Conservation (phyloP, 129 eudicot species). For the Centella asiatica region DNA sequence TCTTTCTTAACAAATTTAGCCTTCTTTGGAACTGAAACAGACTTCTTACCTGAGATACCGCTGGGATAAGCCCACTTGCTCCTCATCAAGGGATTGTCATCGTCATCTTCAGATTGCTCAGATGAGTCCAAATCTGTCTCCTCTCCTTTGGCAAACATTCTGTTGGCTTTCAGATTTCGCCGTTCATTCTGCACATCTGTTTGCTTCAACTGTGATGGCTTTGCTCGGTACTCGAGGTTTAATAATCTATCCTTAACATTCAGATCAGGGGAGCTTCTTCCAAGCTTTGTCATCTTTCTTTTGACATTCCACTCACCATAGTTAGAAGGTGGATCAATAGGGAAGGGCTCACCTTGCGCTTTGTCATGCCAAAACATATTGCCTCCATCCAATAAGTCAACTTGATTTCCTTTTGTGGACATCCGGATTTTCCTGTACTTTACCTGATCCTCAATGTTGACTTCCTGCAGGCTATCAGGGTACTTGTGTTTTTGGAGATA, state of each 20-base stretch:
- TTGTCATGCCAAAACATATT: conserved; percentile 41
- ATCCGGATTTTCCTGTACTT: conserved; percentile 33
- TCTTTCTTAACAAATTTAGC: conserved; percentile 37
- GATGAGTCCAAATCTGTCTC: conserved; percentile 97
- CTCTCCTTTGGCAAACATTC: conserved; percentile 43
- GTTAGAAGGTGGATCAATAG: conserved; percentile 26
- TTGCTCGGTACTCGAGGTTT: conserved; percentile 25
- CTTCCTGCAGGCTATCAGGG: conserved; percentile 34
- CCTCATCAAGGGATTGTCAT: conserved; percentile 83
- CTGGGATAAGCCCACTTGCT: conserved; percentile 81
- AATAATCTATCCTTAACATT: conserved; percentile 21
- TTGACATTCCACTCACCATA: conserved; percentile 28
- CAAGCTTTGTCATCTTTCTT: conserved; percentile 38
- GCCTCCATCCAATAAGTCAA: conserved; percentile 29
- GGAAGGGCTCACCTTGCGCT: conserved; percentile 31
- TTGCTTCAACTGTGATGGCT: conserved; percentile 27
- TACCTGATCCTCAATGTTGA: conserved; percentile 38
- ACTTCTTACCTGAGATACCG: conserved; percentile 32
- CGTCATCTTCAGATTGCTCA: conserved; percentile 53
- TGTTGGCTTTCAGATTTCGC: conserved; percentile 38
- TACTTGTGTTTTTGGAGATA: conserved; percentile 45
- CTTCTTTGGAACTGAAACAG: conserved; percentile 33
- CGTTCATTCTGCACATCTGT: conserved; percentile 46
- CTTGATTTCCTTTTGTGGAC: conserved; percentile 34
- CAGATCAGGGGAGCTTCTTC: conserved; percentile 24